Evolutionary conservation across 2,329 filamentous ascomycete genomes (phyloP), one percentile per base, ranked within the genome.

Genomic region (Graphiopsis chlorocephala): DNA sequence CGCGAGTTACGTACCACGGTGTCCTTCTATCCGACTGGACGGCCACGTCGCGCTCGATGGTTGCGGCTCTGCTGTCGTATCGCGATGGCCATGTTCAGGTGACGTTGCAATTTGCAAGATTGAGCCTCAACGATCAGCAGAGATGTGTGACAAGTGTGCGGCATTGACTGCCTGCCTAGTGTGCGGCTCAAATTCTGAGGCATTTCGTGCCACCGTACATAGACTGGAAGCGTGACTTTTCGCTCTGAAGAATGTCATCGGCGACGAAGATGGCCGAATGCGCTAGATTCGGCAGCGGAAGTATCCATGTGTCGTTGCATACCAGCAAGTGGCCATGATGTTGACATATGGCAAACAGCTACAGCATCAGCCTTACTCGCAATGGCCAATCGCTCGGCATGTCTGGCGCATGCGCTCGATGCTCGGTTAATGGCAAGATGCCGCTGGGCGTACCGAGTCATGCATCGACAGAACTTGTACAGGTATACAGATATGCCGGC

Each of bases 291-390:
- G 29, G 53, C 53, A 25, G 53, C 38, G 31, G 23, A 20, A 2
- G 10, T 4, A 45, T 45, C 14, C 29, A 11, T 53, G 23, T 53
- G 50, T 53, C 50, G 50, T 53, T 12, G 26, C 15, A 53, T 31
- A 17, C n/a, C 4, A 33, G n/a, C 17, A 56, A 20, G 29, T 35
- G 53, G 12, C 5, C 15, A 23, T 50, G 47, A 50, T 17, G 47
- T 50, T 14, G 26, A 50, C 26, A 50, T 50, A 8, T 28, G 50
- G 25, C 33, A 26, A 45, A 45, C 23, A 45, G 38, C 33, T 35
- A 45, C 31, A 25, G 48, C 60, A 50, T 62, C 60, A 62, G 60
- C 48, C 48, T 33, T 53, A 23, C 31, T 38, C 60, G 47, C 31
- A 4, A 31, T 29, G 48, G 33, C 60, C 48, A 62, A 62, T 55